Percentiles rank a stretch among this genome's conserved stretches.
Evolutionary conservation across 306 rosid species (phyloP).

Genomic region (Cajanus cajan): DNA sequence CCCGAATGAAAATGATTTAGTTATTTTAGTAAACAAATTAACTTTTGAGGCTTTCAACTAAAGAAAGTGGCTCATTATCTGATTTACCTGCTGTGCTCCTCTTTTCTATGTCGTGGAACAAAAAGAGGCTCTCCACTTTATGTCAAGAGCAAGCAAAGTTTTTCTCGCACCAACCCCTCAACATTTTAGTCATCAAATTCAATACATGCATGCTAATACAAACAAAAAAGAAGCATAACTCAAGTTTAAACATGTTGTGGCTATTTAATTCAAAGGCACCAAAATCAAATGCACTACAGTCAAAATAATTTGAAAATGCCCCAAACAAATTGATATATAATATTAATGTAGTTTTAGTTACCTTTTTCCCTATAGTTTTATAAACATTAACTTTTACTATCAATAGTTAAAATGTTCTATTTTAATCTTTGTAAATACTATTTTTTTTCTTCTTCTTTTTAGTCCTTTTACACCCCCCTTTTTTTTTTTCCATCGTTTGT

Average conservation of each 20-base stretch:
- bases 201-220: background rate
- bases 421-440: too few relatives aligned
- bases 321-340: background rate
- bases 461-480: too few relatives aligned
- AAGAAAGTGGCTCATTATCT: slow-evolving; percentile 31
- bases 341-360: too few relatives aligned
- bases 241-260: slow-evolving; percentile 14
- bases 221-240: background rate
- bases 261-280: background rate
- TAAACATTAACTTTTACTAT: too few relatives aligned
- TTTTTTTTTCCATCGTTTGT: too few relatives aligned
- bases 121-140: slow-evolving; percentile 50
- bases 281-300: background rate
- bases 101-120: slow-evolving; percentile 41
- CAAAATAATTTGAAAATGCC: background rate
- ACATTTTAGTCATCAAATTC: background rate
- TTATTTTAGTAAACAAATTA: slow-evolving; percentile 16
- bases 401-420: too few relatives aligned
- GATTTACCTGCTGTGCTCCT: slow-evolving; percentile 32
- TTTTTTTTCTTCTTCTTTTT: too few relatives aligned
- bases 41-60: slow-evolving; percentile 40
- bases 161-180: background rate
- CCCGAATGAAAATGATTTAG: slow-evolving; percentile 27
- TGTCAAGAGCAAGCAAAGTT: slow-evolving; percentile 59
- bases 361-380: too few relatives aligned